Evolutionary conservation across 1,284 basidiomycete genomes (phyloP).

Genomic region (Neonothopanus nambi): DNA sequence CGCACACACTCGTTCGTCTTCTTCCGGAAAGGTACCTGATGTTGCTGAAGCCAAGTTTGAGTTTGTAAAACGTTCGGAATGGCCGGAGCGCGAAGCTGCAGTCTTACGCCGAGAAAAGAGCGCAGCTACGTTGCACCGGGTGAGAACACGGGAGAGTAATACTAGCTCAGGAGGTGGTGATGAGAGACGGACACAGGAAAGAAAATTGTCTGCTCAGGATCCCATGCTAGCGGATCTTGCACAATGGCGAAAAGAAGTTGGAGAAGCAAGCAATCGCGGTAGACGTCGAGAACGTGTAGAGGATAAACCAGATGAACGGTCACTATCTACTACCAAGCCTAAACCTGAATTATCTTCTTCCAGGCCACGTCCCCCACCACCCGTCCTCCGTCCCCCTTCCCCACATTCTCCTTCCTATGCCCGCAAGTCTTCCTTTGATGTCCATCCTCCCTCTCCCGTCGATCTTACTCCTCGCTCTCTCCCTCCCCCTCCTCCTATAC

Average conservation of each 20-base stretch:
- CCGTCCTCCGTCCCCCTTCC: conserved; percentile 35
- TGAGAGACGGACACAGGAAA: conserved; percentile 35
- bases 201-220: conserved; percentile 37
- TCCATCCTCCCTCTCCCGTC: not conserved
- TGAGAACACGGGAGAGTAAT: conserved; percentile 48
- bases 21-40: conserved; percentile 44
- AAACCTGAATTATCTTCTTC: conserved; percentile 19
- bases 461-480: conserved; percentile 11
- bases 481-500: conserved; percentile 11
- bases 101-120: conserved; percentile 67
- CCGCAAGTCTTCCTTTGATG: not conserved
- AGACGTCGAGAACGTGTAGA: conserved; percentile 53
- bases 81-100: conserved; percentile 74
- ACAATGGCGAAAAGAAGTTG: conserved; percentile 51
- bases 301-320: conserved; percentile 33
- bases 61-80: conserved; percentile 80
- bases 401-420: conserved; percentile 4
- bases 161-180: conserved; percentile 38
- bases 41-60: conserved; percentile 69
- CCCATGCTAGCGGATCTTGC: conserved; percentile 41
- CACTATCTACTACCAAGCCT: conserved; percentile 18
- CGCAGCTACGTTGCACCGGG: conserved; percentile 54
- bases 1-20: conserved; percentile 38
- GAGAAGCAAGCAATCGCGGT: conserved; percentile 49
- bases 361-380: conserved; percentile 24